Percentiles rank a stretch among this genome's conserved stretches.
Evolutionary conservation across 1,284 basidiomycete genomes (phyloP).

Genomic region (Rhodotorula sp.): DNA sequence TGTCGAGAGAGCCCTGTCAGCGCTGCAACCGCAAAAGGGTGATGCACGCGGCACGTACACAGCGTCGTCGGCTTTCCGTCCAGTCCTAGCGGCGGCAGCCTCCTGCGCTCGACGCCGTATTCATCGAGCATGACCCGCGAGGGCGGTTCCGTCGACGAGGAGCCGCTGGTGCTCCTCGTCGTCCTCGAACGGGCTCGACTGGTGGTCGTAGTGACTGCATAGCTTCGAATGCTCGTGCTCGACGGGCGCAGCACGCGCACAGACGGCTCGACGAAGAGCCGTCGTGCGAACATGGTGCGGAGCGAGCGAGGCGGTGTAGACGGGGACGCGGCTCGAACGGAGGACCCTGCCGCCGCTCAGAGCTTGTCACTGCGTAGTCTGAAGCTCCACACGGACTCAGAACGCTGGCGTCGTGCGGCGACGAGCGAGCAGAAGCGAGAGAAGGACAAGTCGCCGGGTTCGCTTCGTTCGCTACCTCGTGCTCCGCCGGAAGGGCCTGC

Average conservation of each 20-base stretch:
- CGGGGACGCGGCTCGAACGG: too few relatives aligned
- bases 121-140: constrained; percentile 21
- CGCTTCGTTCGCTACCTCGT: too few relatives aligned
- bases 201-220: neutral
- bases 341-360: too few relatives aligned
- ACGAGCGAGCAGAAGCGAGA: too few relatives aligned
- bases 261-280: too few relatives aligned
- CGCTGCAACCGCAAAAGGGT: neutral
- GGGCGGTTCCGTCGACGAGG: neutral
- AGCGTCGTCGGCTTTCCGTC: neutral
- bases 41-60: neutral
- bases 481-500: too few relatives aligned
- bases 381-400: too few relatives aligned
- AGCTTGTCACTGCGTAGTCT: too few relatives aligned
- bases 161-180: neutral
- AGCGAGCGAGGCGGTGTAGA: too few relatives aligned
- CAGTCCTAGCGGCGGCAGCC: constrained; percentile 13
- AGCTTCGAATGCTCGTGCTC: neutral
- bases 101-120: constrained; percentile 23
- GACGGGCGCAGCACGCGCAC: neutral
- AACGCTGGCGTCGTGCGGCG: too few relatives aligned
- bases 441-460: too few relatives aligned
- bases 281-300: too few relatives aligned
- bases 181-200: neutral
- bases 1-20: neutral